Base-by-base conservation (phyloP, 257 asterid genomes). In the Paulownia fortunei region DNA sequence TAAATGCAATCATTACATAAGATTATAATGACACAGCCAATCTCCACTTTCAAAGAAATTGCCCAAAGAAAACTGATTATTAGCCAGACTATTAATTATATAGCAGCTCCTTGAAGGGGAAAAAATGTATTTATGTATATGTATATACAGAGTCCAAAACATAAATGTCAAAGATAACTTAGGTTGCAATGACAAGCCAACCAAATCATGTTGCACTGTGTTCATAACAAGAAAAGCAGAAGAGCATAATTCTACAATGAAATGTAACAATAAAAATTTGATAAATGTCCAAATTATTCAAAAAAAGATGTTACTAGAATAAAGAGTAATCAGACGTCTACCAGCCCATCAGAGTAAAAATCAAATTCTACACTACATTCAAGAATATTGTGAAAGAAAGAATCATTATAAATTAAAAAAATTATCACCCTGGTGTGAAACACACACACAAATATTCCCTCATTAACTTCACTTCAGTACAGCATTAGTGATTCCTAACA, bases 91-190 rank as follows among this genome's bases (percentile, higher is more conserved):
- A 41, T 19, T 19, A 36, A 18, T 8, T 8, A 42, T 7, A 7
- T 42, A 42, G 4, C 15, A 42, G 51, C 51, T 5, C 51, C 51
- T 8, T 3, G 51, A 8, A 42, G 12, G 51, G 12, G 6, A 42
- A 42, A 42, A 30, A 30, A n/a, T n/a, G n/a, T n/a, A n/a, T n/a
- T n/a, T 30, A 30, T 30, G 36, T 9, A 54, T 7, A 54, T 1
- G 47, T 1, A 63, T 39, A 16, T 59, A 10, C 10, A 16, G 11
- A 60, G 60, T 0, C 26, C 56, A 13, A 60, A 73, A 39, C 26
- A 41, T 15, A 60, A 26, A 56, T 73, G 60, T 41, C 61, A 42
- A 42, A 74, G 46, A n/a, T n/a, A 27, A 15, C 10, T 73, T 72
- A 1, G 13, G 51, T 26, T 54, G 24, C 8, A 52, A 36, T 12